Conservation (phyloP, 495 filamentous ascomycete species). For the Penicillium argentinense region DNA sequence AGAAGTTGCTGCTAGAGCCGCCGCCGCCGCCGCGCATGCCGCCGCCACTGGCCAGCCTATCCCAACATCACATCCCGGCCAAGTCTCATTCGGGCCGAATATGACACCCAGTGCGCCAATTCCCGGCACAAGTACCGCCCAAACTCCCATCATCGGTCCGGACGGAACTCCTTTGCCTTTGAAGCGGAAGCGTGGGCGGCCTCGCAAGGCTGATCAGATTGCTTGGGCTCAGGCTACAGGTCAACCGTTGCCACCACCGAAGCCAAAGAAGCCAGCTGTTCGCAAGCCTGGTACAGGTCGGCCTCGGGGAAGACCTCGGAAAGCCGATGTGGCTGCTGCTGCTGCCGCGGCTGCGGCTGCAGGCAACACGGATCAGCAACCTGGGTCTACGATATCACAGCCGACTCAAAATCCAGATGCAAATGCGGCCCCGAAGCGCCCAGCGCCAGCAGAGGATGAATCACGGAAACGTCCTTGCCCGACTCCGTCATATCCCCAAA, state of each 20-base stretch:
- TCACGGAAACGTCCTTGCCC: slow-evolving; percentile 33
- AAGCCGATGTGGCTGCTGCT: slow-evolving; percentile 38
- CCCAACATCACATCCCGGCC: slow-evolving; percentile 17
- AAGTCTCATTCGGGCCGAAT: slow-evolving; percentile 23
- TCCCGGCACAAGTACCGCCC: slow-evolving; percentile 7
- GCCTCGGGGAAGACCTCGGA: slow-evolving; percentile 40
- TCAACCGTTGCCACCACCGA: slow-evolving; percentile 26
- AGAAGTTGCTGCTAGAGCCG: slow-evolving; percentile 25
- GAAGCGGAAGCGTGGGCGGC: slow-evolving; percentile 42
- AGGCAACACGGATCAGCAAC: slow-evolving; percentile 6
- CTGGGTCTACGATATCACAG: slow-evolving; percentile 1
- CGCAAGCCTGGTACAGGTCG: slow-evolving; percentile 32
- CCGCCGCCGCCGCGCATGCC: slow-evolving; percentile 21
- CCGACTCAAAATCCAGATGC: slow-evolving; percentile 15
- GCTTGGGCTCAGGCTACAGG: slow-evolving; percentile 26
- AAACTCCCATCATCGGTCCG: slow-evolving; percentile 24
- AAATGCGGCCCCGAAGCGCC: slow-evolving; percentile 29
- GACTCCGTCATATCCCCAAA: slow-evolving; percentile 27
- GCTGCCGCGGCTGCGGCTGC: slow-evolving; percentile 28
- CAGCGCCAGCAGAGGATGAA: slow-evolving; percentile 29
- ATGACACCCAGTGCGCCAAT: slow-evolving; percentile 20
- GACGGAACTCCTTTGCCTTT: slow-evolving; percentile 35
- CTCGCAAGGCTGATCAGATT: slow-evolving; percentile 40
- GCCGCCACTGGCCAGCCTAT: slow-evolving; percentile 15
- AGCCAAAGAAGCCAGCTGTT: slow-evolving; percentile 26